A percentile compares a stretch with the other conserved stretches of the same genome.
phyloP scores from a whole-genome alignment of 371 early-diverging fungal genomes.

The Syncephalastrum contaminatum region DNA sequence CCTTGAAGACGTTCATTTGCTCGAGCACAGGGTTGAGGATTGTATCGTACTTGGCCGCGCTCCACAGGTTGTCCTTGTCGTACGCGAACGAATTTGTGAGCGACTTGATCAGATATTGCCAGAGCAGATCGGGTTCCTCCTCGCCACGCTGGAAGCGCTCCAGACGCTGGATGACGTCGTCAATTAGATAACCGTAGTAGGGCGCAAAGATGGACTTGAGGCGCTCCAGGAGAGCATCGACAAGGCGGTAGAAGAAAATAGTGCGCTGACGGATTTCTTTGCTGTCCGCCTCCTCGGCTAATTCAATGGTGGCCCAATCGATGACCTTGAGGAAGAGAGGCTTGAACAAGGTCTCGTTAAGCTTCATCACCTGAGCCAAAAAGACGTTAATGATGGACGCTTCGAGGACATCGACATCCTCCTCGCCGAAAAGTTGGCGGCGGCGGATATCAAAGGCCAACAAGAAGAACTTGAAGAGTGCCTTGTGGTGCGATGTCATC shows the following conservation, averaged over 20 bases:
- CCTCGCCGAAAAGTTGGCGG: constrained; percentile 28
- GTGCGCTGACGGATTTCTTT: constrained; percentile 58
- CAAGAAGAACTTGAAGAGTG: constrained; percentile 81
- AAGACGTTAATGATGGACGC: constrained; percentile 69
- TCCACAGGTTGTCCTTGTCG: constrained; percentile 72
- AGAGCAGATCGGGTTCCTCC: constrained; percentile 46
- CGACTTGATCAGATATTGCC: constrained; percentile 60
- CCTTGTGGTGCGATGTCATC: constrained; percentile 71
- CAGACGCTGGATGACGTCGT: constrained; percentile 64
- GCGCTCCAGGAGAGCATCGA: constrained; percentile 69
- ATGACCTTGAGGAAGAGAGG: constrained; percentile 87
- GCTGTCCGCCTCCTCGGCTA: constrained; percentile 31
- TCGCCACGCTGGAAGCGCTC: constrained; percentile 47
- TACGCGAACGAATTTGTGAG: constrained; percentile 74
- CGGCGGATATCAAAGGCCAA: constrained; percentile 69
- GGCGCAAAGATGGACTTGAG: constrained; percentile 87
- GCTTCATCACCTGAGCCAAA: constrained; percentile 79
- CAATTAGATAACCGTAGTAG: constrained; percentile 78
- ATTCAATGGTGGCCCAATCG: constrained; percentile 85
- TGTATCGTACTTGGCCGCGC: constrained; percentile 71
- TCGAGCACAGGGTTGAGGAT: constrained; percentile 67
- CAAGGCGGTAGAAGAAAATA: constrained; percentile 76
- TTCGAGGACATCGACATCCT: constrained; percentile 63
- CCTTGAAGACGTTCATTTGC: constrained; percentile 67
- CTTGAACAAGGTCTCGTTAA: constrained; percentile 93